Evolutionary conservation across 2,329 filamentous ascomycete genomes (phyloP).

Genomic region (Fusarium drepaniforme): DNA sequence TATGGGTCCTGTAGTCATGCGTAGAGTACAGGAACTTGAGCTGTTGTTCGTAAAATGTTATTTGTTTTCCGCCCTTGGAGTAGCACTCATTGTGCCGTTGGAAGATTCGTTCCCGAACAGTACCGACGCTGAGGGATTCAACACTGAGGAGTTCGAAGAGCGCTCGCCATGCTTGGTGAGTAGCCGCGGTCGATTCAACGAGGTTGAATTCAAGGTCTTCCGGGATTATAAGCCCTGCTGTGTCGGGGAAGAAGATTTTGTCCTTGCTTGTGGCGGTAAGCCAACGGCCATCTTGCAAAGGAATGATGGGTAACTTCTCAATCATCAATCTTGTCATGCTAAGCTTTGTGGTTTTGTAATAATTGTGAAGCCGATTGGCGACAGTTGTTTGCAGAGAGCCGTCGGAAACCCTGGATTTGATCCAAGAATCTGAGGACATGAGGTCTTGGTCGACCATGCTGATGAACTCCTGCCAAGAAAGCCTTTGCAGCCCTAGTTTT

Average conservation of each 20-base stretch:
- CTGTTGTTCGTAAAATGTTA: background rate
- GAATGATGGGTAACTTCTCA: background rate
- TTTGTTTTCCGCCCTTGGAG: too few relatives aligned
- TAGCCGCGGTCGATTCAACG: accelerated
- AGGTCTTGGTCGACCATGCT: background rate
- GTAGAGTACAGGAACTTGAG: background rate
- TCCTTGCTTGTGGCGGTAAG: background rate
- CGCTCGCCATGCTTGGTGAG: accelerated
- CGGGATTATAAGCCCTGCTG: background rate
- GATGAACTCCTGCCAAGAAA: background rate
- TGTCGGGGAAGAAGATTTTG: background rate
- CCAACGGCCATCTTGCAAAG: background rate
- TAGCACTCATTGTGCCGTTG: too few relatives aligned
- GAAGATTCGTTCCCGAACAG: background rate
- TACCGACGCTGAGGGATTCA: accelerated
- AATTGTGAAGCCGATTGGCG: background rate
- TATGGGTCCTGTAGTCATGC: background rate
- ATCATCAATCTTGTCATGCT: background rate
- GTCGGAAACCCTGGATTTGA: background rate
- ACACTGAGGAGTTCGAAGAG: background rate
- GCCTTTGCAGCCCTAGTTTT: background rate
- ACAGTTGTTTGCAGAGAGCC: background rate
- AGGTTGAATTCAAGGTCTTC: background rate
- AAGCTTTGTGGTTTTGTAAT: background rate
- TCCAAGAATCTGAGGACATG: background rate